Conservation (phyloP, 345 rosid genomes). For the Euphorbia pulcherrima region DNA sequence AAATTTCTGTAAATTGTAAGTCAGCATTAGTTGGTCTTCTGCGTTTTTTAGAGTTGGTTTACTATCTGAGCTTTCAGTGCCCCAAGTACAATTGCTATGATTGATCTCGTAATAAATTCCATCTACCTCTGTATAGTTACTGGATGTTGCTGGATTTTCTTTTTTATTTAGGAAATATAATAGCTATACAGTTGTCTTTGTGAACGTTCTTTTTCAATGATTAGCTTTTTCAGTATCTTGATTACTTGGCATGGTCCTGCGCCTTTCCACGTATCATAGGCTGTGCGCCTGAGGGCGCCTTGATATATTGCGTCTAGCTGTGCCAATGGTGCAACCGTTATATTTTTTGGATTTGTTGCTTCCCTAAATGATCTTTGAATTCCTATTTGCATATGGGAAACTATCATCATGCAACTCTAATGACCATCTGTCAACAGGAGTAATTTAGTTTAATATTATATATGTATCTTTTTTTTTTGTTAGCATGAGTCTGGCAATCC, state of each 20-base stretch:
- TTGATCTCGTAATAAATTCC: conserved; percentile 7
- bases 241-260: background rate
- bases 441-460: too few species aligned
- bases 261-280: too few species aligned
- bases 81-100: conserved; percentile 8
- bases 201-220: background rate
- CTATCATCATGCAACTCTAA: too few species aligned
- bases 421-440: too few species aligned
- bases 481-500: too few species aligned
- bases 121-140: conserved; percentile 29
- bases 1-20: conserved; percentile 36
- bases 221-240: background rate
- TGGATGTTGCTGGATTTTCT: conserved; percentile 16
- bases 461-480: too few species aligned
- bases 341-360: too few species aligned
- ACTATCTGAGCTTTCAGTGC: background rate
- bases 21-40: conserved; percentile 3
- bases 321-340: too few species aligned
- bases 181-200: conserved; percentile 1
- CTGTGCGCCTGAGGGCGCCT: too few species aligned
- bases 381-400: too few species aligned
- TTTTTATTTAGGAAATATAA: conserved; percentile 8
- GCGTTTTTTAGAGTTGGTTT: conserved; percentile 13
- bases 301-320: too few species aligned
- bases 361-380: too few species aligned